phyloP scores from a whole-genome alignment of 495 filamentous ascomycete genomes.

The Rostrohypoxylon terebratum region DNA sequence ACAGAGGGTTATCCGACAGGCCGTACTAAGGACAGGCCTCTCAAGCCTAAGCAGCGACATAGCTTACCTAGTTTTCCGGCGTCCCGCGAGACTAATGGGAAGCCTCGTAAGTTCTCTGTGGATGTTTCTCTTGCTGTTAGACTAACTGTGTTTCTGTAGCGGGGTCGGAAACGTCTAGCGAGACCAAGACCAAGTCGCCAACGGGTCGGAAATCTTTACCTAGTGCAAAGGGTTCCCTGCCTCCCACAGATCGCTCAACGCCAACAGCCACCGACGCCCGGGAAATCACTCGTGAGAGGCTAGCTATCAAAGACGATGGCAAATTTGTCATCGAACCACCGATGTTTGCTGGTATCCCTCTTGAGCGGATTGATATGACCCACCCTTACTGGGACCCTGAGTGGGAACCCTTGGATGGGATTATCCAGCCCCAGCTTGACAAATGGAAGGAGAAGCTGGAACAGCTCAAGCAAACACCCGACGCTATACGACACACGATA shows the following conservation, averaged over 20 bases:
- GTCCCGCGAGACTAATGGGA: constrained; percentile 24
- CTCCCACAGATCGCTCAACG: constrained; percentile 41
- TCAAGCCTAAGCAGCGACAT: constrained; percentile 45
- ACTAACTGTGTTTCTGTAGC: constrained; percentile 29
- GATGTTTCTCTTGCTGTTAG: neutral
- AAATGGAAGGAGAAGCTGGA: constrained; percentile 56
- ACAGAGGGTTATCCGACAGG: constrained; percentile 8
- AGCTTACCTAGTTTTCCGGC: constrained; percentile 41
- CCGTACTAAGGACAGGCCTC: constrained; percentile 29
- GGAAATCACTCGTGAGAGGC: constrained; percentile 55
- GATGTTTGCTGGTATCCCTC: constrained; percentile 58
- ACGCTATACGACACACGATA: constrained; percentile 52
- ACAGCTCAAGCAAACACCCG: constrained; percentile 33
- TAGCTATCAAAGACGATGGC: constrained; percentile 57
- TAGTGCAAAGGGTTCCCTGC: constrained; percentile 42
- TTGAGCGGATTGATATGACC: constrained; percentile 55
- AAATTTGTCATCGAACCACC: constrained; percentile 53
- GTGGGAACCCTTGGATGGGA: constrained; percentile 53
- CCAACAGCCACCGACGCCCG: constrained; percentile 21
- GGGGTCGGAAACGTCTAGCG: constrained; percentile 17
- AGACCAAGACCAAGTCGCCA: constrained; percentile 39
- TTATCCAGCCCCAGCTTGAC: constrained; percentile 48
- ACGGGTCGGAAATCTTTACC: constrained; percentile 47
- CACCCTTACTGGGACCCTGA: constrained; percentile 62
- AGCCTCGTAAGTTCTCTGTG: constrained; percentile 20